Percentiles rank a stretch among this genome's conserved stretches.
phyloP scores from a whole-genome alignment of 768 basidiomycete species.

The Termitomyces sp. region DNA sequence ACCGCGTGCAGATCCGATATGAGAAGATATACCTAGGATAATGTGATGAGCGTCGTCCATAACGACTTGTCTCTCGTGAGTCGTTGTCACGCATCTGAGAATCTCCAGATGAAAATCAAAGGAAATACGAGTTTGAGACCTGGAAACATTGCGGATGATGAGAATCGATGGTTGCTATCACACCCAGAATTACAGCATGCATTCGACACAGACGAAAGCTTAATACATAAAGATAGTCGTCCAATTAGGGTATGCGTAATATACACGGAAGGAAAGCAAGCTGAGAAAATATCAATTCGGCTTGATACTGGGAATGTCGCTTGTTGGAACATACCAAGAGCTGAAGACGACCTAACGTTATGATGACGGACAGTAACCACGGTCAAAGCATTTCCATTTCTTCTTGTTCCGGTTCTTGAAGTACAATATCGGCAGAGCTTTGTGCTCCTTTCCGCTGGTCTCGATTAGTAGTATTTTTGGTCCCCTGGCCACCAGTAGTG shows the following conservation, averaged over 20 bases:
- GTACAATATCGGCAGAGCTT: conserved; percentile 28
- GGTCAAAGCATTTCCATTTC: conserved; percentile 32
- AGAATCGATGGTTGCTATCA: neutral
- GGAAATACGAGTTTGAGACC: neutral
- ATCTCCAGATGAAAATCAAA: neutral
- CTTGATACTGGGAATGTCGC: neutral
- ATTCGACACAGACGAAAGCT: neutral
- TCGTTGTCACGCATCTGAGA: too few species aligned
- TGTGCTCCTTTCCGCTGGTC: conserved; percentile 5
- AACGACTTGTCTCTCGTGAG: too few species aligned
- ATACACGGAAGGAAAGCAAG: neutral
- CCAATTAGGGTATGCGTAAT: neutral
- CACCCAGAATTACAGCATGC: neutral
- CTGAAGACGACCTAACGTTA: too few species aligned
- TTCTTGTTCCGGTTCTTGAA: conserved; percentile 45
- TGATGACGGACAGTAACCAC: too few species aligned
- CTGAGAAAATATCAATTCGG: neutral
- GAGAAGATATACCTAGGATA: too few species aligned
- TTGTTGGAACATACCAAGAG: neutral
- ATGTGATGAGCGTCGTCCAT: too few species aligned
- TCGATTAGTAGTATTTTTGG: conserved; percentile 9
- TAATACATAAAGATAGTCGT: neutral
- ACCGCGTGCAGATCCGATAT: too few species aligned
- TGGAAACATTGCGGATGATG: neutral
- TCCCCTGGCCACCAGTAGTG: conserved; percentile 3